phyloP scores from a whole-genome alignment of 2,329 filamentous ascomycete genomes.

The Passalora sequoiae region DNA sequence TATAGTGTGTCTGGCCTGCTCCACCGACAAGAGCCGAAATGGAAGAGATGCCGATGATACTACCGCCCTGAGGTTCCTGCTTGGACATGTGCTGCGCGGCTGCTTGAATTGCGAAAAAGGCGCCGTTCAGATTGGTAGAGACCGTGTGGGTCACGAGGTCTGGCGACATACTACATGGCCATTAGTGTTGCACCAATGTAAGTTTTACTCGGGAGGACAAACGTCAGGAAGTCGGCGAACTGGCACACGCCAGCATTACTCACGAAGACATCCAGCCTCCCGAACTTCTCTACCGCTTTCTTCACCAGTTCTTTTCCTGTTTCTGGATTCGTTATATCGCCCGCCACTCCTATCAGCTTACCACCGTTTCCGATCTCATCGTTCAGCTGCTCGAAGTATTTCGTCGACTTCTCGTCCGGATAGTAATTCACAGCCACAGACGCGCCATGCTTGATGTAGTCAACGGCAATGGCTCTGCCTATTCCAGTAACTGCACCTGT shows the following conservation, averaged over 20 bases:
- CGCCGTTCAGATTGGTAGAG: constrained; percentile 75
- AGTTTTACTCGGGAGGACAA: constrained; percentile 9
- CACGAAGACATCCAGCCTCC: constrained; percentile 62
- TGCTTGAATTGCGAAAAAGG: constrained; percentile 83
- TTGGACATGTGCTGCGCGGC: constrained; percentile 76
- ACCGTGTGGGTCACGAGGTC: constrained; percentile 68
- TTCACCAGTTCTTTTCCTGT: constrained; percentile 65
- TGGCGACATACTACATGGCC: constrained; percentile 52
- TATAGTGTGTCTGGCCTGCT: constrained; percentile 76
- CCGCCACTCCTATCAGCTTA: constrained; percentile 60
- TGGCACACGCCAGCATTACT: constrained; percentile 85
- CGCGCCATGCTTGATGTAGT: constrained; percentile 71
- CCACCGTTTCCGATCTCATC: constrained; percentile 35
- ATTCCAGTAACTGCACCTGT: constrained; percentile 85
- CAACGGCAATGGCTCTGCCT: constrained; percentile 75
- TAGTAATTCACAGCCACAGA: constrained; percentile 77
- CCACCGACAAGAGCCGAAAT: constrained; percentile 74
- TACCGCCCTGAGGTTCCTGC: constrained; percentile 60
- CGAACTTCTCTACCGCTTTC: constrained; percentile 58
- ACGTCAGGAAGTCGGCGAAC: constrained; percentile 80
- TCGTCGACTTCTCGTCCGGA: constrained; percentile 48
- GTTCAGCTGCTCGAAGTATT: constrained; percentile 47
- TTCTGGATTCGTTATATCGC: constrained; percentile 70
- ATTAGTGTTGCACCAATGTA: constrained; percentile 1
- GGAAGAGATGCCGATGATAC: constrained; percentile 71